Conservation (phyloP, 1,284 basidiomycete genomes). For the Ceratobasidium sp. region DNA sequence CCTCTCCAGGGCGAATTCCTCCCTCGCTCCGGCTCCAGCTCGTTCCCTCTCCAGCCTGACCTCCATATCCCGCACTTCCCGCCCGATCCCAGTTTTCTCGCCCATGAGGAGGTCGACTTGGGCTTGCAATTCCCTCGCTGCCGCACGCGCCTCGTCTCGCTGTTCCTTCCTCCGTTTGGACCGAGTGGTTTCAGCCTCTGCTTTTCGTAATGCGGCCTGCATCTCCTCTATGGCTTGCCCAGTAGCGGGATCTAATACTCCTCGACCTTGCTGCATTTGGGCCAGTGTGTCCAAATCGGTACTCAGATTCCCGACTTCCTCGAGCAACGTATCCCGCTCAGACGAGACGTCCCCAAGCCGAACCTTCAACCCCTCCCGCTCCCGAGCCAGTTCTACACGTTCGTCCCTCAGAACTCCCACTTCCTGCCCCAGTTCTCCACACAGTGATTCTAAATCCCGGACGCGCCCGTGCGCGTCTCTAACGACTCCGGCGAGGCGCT, state of each 20-base stretch:
- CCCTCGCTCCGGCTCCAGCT: conserved; percentile 30
- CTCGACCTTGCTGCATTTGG: neutral
- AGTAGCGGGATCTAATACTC: conserved; percentile 3
- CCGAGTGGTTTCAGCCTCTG: conserved; percentile 35
- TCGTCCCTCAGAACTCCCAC: conserved; percentile 24
- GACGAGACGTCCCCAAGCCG: conserved; percentile 14
- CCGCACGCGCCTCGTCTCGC: conserved; percentile 16
- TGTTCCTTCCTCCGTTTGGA: conserved; percentile 27
- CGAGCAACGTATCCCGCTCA: conserved; percentile 22
- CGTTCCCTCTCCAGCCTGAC: conserved; percentile 38
- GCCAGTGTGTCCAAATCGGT: conserved; percentile 11
- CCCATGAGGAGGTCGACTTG: neutral
- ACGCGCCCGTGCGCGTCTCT: conserved; percentile 21
- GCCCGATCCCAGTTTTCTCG: neutral
- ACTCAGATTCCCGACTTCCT: conserved; percentile 29
- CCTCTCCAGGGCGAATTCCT: conserved; percentile 27
- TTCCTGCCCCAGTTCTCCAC: conserved; percentile 23
- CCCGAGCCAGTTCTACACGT: neutral
- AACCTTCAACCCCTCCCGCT: neutral
- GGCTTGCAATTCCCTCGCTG: neutral
- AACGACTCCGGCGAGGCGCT: conserved; percentile 23
- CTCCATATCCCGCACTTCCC: conserved; percentile 36
- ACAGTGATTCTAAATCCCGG: conserved; percentile 27
- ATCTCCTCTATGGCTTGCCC: conserved; percentile 30
- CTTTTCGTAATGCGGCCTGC: neutral